phyloP scores from a whole-genome alignment of 495 filamentous ascomycete species.

The Tuber calosporum region DNA sequence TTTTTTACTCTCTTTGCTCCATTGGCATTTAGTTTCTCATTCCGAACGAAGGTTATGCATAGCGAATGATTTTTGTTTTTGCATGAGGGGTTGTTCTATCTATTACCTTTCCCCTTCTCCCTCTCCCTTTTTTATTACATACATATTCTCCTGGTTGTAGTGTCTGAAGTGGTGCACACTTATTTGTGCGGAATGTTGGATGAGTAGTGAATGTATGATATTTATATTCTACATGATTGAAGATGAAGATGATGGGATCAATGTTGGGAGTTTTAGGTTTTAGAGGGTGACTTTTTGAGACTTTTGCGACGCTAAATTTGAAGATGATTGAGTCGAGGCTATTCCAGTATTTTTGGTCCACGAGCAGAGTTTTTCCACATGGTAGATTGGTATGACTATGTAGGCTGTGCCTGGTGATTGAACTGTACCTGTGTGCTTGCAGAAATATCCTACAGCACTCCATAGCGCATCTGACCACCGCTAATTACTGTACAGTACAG shows the following conservation, averaged over 20 bases:
- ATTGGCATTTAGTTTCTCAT: slow-evolving; percentile 12
- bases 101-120: neutral
- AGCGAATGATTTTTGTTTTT: slow-evolving; percentile 23
- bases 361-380: neutral
- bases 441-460: too few relatives aligned
- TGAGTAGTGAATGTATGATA: neutral
- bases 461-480: too few relatives aligned
- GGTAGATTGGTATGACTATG: neutral
- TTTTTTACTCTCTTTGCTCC: slow-evolving; percentile 26
- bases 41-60: slow-evolving; percentile 27
- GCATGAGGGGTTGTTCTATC: neutral
- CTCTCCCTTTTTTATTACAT: neutral
- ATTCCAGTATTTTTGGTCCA: neutral
- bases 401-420: neutral
- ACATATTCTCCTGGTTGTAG: neutral
- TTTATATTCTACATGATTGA: slow-evolving; percentile 1
- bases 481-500: too few relatives aligned
- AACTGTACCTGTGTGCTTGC: too few relatives aligned
- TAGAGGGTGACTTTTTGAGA: neutral
- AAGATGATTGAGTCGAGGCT: neutral
- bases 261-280: neutral
- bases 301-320: neutral
- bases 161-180: neutral
- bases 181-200: neutral
- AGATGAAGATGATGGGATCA: neutral